Conservation (phyloP, 2,329 filamentous ascomycete species). For the Ceratocystis alfenasii region DNA sequence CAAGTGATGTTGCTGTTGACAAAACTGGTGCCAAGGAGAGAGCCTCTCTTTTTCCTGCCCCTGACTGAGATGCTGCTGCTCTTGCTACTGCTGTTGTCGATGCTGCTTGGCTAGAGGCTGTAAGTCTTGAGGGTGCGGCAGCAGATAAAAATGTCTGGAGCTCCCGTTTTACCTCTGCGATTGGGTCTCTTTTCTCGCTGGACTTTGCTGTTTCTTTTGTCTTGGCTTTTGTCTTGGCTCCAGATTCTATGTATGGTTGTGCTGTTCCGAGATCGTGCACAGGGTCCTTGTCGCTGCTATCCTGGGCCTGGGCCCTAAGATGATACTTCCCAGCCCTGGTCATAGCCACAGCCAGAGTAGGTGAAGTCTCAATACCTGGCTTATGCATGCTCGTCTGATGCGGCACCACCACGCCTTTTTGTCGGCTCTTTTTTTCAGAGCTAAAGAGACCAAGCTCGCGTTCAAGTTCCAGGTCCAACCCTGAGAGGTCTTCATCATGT, state of each 20-base stretch:
- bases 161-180: constrained; percentile 1
- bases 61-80: neutral
- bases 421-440: neutral
- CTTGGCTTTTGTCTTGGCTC: constrained; percentile 13
- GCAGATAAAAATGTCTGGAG: neutral
- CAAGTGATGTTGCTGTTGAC: neutral
- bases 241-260: neutral
- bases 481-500: neutral
- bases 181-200: neutral
- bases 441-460: constrained; percentile 8
- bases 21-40: neutral
- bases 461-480: neutral
- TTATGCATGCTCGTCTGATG: neutral
- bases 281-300: constrained; percentile 8
- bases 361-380: neutral
- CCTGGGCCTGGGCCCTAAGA: constrained; percentile 7
- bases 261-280: constrained; percentile 12
- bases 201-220: neutral
- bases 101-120: neutral
- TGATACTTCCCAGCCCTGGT: constrained; percentile 10
- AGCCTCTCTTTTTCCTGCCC: neutral
- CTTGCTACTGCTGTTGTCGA: neutral
- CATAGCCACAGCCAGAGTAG: constrained; percentile 7
- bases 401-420: constrained; percentile 7
- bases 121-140: neutral